Evolutionary conservation across 2,329 filamentous ascomycete species (phyloP), one percentile per base, ranked within the genome.

Genomic region (Alternaria gaisen): DNA sequence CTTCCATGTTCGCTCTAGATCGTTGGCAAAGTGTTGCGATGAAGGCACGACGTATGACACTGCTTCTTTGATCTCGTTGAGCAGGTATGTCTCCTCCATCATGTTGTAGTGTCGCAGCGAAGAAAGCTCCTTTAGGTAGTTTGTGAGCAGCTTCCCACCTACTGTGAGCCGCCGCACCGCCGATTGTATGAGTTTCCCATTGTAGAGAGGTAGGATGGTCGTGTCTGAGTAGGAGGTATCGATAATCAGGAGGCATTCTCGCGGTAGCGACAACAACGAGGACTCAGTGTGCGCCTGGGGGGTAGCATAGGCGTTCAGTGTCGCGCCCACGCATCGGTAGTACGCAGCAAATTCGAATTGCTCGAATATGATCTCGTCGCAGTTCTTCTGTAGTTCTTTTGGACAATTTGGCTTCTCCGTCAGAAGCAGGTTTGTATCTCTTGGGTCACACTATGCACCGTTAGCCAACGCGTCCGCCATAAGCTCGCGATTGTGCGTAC

Each of bases 361-460:
- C 76, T 99, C 95, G 82, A 99, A 98, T 1, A 98, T 88, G 74
- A 99, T 93, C 82, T 99, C 94, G 74, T 99, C 95, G 70, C 92
- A 93, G 76, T 97, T 95, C 40, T 90, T 87, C 79, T 97, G 93
- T 65, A 99, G 81, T 12, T 89, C 88, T 0, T 90, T 89, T 57
- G 97, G 85, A 4, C 90, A 89, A 79, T 96, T 97, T 4, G 93
- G 90, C 46, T 93, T 91, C 78, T 99, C 95, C 1, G 91, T 89
- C 52, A 98, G 85, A 4, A 99, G 81, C 58, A 99, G 81, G 48
- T 93, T 90, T n/a, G 93, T 95, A 56, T 94, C 90, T 54, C 85
- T 83, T 0, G 94, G 92, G 68, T 96, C 90, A 77, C 91, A 93
- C 79, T 83, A 57, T 16, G 8, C 24, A 0, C 28, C 20, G 51